Conservation (phyloP, 768 basidiomycete species). For the Tricholoma sp. region DNA sequence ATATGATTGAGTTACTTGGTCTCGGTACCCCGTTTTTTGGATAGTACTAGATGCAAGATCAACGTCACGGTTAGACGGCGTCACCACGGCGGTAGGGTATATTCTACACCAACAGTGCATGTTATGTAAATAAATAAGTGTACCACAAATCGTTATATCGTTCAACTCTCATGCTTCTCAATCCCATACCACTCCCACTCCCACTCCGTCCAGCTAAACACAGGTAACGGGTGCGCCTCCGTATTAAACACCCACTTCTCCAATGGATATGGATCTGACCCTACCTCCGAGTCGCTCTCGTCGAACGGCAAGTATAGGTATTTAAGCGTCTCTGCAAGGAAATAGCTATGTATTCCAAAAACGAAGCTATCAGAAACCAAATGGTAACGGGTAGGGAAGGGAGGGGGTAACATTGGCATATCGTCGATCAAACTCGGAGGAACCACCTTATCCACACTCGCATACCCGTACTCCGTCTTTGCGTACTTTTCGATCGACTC, state of each 20-base stretch:
- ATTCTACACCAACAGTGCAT: too few relatives aligned
- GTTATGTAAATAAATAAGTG: too few relatives aligned
- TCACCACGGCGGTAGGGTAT: too few relatives aligned
- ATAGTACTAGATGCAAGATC: too few relatives aligned
- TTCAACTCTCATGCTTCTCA: neutral
- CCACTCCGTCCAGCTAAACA: slow-evolving; percentile 51
- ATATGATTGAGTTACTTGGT: too few relatives aligned
- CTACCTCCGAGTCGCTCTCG: slow-evolving; percentile 21
- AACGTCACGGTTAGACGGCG: too few relatives aligned
- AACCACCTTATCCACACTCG: slow-evolving; percentile 41
- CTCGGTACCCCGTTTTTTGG: too few relatives aligned
- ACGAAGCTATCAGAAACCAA: too few relatives aligned
- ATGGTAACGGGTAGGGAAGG: slow-evolving; percentile 6
- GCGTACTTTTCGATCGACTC: slow-evolving; percentile 51
- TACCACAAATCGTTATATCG: too few relatives aligned
- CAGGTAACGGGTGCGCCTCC: slow-evolving; percentile 71
- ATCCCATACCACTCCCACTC: slow-evolving; percentile 45
- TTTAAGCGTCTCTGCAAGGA: slow-evolving; percentile 48
- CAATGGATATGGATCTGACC: slow-evolving; percentile 41
- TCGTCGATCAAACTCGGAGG: slow-evolving; percentile 30
- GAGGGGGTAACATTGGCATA: slow-evolving; percentile 54
- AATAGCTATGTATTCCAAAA: slow-evolving; percentile 33
- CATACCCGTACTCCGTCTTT: slow-evolving; percentile 53
- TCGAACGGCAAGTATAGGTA: slow-evolving; percentile 64
- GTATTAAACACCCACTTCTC: slow-evolving; percentile 61